phyloP scores from a whole-genome alignment of 768 basidiomycete species.

The Mycena capillaripes region DNA sequence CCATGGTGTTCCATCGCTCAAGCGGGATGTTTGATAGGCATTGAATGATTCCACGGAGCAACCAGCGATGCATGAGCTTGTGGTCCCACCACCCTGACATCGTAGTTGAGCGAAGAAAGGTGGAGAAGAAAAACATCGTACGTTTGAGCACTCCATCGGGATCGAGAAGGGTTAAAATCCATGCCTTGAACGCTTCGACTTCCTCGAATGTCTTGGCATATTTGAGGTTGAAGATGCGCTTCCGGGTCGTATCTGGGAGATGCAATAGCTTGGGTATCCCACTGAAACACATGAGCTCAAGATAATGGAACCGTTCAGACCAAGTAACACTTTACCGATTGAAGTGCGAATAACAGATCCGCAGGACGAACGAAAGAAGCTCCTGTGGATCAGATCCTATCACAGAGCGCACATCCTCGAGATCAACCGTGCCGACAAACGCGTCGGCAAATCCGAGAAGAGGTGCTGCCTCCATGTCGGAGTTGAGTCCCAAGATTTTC shows the following conservation, averaged over 20 bases:
- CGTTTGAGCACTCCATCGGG: slow-evolving; percentile 9
- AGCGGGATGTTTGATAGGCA: slow-evolving; percentile 21
- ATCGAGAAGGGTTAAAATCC: slow-evolving; percentile 11
- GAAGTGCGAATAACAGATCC: slow-evolving; percentile 20
- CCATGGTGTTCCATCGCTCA: slow-evolving; percentile 23
- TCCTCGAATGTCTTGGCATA: slow-evolving; percentile 11
- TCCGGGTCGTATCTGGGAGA: neutral
- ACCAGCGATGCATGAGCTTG: slow-evolving; percentile 25
- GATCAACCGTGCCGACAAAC: slow-evolving; percentile 15
- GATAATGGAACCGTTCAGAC: no score
- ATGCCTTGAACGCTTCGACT: slow-evolving; percentile 16
- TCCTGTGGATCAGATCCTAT: neutral
- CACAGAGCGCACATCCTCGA: slow-evolving; percentile 1
- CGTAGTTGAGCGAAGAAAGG: neutral
- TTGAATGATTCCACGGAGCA: slow-evolving; percentile 17
- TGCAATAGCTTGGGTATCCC: slow-evolving; percentile 11
- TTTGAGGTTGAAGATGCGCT: slow-evolving; percentile 17
- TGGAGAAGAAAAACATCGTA: neutral
- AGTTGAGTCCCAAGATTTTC: slow-evolving; percentile 21
- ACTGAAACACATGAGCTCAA: slow-evolving; percentile 12
- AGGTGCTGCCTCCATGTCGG: slow-evolving; percentile 31
- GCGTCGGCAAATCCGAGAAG: slow-evolving; percentile 27
- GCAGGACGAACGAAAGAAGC: slow-evolving; percentile 11
- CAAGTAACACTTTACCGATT: slow-evolving; percentile 8
- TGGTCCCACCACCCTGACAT: slow-evolving; percentile 28